These are phyloP conservation scores for Paramecium pentaurelia DNA, from an alignment of 73 alveolate species.

Conservation along the genomic window DNA sequence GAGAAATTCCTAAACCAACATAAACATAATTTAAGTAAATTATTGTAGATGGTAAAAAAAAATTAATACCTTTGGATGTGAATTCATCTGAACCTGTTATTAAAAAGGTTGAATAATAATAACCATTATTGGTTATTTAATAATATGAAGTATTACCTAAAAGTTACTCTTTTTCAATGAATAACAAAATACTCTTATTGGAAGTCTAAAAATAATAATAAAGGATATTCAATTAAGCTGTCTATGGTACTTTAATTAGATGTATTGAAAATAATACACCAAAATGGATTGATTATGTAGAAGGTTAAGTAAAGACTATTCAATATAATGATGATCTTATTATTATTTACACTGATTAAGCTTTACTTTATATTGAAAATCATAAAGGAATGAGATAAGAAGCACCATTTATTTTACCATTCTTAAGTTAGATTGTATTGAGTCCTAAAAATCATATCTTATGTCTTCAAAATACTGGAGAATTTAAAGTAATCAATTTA, in stretches of 20 bases:
- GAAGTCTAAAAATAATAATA: background rate
- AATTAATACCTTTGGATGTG: slow-evolving; percentile 21
- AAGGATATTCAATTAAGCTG: background rate
- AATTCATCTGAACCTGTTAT: background rate
- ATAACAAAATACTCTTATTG: background rate
- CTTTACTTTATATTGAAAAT: slow-evolving; percentile 15
- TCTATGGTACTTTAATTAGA: slow-evolving; percentile 7
- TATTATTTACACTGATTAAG: slow-evolving; percentile 32
- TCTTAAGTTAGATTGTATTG: background rate
- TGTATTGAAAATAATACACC: background rate
- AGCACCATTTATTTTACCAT: slow-evolving; percentile 38
- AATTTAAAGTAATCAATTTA: slow-evolving; percentile 28
- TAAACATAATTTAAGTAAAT: slow-evolving; percentile 36
- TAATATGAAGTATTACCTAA: background rate
- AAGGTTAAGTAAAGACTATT: slow-evolving; percentile 29
- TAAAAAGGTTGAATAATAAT: background rate
- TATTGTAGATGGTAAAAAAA: slow-evolving; percentile 48
- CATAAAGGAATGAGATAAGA: slow-evolving; percentile 38
- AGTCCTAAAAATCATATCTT: slow-evolving; percentile 36
- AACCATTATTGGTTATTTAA: background rate
- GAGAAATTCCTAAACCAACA: background rate
- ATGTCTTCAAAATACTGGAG: slow-evolving; percentile 43
- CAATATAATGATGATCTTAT: background rate
- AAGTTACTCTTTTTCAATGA: background rate
- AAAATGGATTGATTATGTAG: slow-evolving; percentile 55